phyloP scores from a whole-genome alignment of 805 yeast genomes.

The Wickerhamiella hasegawae region DNA sequence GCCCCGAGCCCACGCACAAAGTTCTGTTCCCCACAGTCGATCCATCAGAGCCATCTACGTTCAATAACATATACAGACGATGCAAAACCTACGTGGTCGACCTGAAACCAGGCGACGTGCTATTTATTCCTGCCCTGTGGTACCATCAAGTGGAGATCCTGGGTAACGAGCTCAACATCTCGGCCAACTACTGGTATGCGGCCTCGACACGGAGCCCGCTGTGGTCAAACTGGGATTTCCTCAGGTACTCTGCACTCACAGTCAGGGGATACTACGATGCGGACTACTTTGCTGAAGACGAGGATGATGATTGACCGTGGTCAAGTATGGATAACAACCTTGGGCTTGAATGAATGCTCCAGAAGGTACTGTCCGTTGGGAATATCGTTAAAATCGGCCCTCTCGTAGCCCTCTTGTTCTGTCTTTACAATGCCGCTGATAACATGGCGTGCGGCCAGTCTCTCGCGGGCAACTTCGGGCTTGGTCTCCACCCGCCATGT shows the following conservation, averaged over 20 bases:
- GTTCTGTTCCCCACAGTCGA: slow-evolving; percentile 23
- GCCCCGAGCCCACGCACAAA: slow-evolving; percentile 3
- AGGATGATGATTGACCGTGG: neutral
- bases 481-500: slow-evolving; percentile 34
- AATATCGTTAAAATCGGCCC: slow-evolving; percentile 36
- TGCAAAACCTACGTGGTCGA: slow-evolving; percentile 17
- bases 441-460: slow-evolving; percentile 54
- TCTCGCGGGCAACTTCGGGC: slow-evolving; percentile 28
- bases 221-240: slow-evolving; percentile 20
- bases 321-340: neutral
- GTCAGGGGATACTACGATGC: slow-evolving; percentile 15
- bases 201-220: slow-evolving; percentile 14
- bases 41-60: slow-evolving; percentile 14
- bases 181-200: slow-evolving; percentile 23
- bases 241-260: slow-evolving; percentile 12
- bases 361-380: slow-evolving; percentile 39
- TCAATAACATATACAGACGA: slow-evolving; percentile 4
- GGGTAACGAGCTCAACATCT: slow-evolving; percentile 12
- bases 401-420: slow-evolving; percentile 21
- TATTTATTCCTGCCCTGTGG: slow-evolving; percentile 27
- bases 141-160: slow-evolving; percentile 24
- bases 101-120: slow-evolving; percentile 23
- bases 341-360: slow-evolving; percentile 11
- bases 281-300: slow-evolving; percentile 7
- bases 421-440: slow-evolving; percentile 23